phyloP scores from a whole-genome alignment of 2,329 filamentous ascomycete species.

The Verticillium zaregamsianum region DNA sequence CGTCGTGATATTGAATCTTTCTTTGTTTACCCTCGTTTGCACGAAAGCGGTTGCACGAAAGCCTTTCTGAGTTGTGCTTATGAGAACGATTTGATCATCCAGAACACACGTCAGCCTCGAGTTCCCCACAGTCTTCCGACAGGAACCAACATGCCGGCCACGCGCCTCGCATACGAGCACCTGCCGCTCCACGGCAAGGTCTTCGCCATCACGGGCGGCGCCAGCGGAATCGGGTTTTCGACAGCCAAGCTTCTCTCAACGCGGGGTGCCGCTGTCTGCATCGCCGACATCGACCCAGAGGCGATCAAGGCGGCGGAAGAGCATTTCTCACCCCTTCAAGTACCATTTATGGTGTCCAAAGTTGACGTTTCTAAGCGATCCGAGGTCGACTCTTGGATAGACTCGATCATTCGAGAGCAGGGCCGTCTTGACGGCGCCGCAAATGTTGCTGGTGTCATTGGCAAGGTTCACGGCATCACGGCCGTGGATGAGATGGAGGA shows the following conservation, averaged over 20 bases:
- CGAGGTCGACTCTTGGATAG: constrained; percentile 39
- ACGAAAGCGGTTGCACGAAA: no score
- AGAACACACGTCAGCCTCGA: no score
- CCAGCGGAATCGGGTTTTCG: constrained; percentile 39
- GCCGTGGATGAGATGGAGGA: constrained; percentile 39
- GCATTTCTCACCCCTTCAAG: constrained; percentile 22
- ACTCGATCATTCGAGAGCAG: constrained; percentile 30
- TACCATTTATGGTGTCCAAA: constrained; percentile 23
- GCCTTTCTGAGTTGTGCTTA: no score
- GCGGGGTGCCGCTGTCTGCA: constrained; percentile 32
- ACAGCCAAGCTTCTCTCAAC: constrained; percentile 30
- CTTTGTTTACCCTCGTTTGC: background rate
- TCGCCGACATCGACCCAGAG: constrained; percentile 31
- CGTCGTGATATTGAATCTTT: background rate
- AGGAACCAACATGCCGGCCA: background rate
- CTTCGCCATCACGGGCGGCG: constrained; percentile 37
- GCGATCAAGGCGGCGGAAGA: constrained; percentile 23
- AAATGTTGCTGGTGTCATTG: constrained; percentile 43
- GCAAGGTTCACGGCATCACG: constrained; percentile 34
- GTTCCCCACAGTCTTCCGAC: background rate
- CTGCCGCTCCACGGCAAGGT: constrained; percentile 23
- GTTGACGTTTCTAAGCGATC: constrained; percentile 35
- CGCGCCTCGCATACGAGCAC: background rate
- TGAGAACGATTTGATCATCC: no score
- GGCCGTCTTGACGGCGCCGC: constrained; percentile 41